These are phyloP conservation scores for Polyplosphaeria fusca DNA, from an alignment of 495 filamentous ascomycete genomes.

Conservation along the genomic window DNA sequence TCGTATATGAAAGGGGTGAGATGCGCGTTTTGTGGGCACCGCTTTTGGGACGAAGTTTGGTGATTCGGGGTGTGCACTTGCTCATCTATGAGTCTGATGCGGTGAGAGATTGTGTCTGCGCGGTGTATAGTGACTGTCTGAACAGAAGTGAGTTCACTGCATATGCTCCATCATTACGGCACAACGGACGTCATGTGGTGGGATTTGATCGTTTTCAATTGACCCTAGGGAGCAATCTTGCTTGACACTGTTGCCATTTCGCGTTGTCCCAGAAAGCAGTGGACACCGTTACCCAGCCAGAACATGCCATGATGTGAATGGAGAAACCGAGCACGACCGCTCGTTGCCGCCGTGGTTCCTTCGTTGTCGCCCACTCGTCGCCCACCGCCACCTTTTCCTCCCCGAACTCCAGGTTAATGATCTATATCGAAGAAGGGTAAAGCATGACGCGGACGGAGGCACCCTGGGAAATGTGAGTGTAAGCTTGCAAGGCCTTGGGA, in stretches of 20 bases:
- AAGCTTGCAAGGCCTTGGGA: neutral
- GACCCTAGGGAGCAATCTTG: constrained; percentile 30
- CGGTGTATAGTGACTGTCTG: too few species aligned
- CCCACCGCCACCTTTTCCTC: constrained; percentile 10
- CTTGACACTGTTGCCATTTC: constrained; percentile 28
- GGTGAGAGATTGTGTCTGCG: too few species aligned
- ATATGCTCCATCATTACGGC: neutral
- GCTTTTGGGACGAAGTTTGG: too few species aligned
- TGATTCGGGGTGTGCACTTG: too few species aligned
- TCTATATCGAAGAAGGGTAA: constrained; percentile 78
- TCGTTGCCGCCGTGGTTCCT: constrained; percentile 18
- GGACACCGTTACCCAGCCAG: constrained; percentile 35
- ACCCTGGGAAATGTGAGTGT: constrained; percentile 40
- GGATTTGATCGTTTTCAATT: constrained; percentile 27
- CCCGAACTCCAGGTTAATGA: constrained; percentile 10
- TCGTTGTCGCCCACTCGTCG: neutral
- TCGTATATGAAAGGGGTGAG: too few species aligned
- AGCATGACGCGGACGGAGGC: constrained; percentile 97
- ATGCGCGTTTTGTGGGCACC: too few species aligned
- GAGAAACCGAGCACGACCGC: constrained; percentile 29
- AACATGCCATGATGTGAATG: constrained; percentile 35
- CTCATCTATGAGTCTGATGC: too few species aligned
- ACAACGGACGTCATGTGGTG: neutral
- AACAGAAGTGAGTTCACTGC: too few species aligned
- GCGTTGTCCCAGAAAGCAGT: constrained; percentile 25